These are phyloP conservation scores for Cymbopogon citratus DNA, from an alignment of 176 grass and related monocot genomes.

Conservation along the genomic window DNA sequence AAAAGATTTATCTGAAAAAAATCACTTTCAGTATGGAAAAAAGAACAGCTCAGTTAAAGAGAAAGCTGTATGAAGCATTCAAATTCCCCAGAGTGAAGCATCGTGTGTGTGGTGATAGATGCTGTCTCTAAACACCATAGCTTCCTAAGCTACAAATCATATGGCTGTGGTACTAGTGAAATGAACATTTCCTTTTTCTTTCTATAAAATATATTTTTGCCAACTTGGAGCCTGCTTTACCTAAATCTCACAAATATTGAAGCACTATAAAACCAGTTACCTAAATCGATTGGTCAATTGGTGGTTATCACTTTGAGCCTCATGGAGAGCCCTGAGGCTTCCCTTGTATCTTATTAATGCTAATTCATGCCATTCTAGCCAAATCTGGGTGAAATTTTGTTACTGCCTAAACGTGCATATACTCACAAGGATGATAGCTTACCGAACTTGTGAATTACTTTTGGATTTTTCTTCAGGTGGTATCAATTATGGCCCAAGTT, in stretches of 20 bases:
- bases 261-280: background rate
- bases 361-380: background rate
- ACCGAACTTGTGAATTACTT: background rate
- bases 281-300: background rate
- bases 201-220: background rate
- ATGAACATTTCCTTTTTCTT: background rate
- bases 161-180: background rate
- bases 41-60: too few species aligned
- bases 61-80: background rate
- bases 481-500: constrained; percentile 75
- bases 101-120: background rate
- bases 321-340: background rate
- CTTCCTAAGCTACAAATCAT: background rate
- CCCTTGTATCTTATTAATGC: background rate
- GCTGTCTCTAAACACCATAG: background rate
- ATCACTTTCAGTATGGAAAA: too few species aligned
- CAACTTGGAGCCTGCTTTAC: background rate
- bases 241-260: background rate
- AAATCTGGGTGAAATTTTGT: background rate
- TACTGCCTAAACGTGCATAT: background rate
- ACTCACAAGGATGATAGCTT: background rate
- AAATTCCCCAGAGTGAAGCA: background rate
- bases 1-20: too few species aligned
- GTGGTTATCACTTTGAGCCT: background rate
- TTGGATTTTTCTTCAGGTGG: constrained; percentile 38